A percentile compares a stretch with the other conserved stretches of the same genome.
Evolutionary conservation across 768 basidiomycete genomes (phyloP).

Genomic region (Psilocybe cubensis): DNA sequence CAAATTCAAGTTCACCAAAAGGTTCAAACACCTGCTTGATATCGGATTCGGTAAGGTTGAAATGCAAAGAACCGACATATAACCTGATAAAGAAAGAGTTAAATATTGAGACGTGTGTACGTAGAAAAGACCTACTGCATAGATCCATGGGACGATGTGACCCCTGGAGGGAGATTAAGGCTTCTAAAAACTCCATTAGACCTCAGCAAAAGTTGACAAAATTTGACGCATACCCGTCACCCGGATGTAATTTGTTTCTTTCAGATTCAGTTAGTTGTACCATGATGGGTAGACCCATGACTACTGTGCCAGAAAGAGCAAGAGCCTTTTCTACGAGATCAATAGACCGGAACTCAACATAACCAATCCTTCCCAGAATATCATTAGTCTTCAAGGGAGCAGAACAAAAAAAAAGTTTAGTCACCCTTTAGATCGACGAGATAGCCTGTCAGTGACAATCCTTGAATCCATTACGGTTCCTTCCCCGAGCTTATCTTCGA

Average conservation of each 20-base stretch:
- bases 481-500: slow-evolving; percentile 95
- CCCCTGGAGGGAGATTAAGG: slow-evolving; percentile 83
- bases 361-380: slow-evolving; percentile 75
- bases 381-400: background rate
- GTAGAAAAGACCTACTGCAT: slow-evolving; percentile 63
- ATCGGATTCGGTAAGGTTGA: slow-evolving; percentile 96
- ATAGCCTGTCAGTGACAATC: slow-evolving; percentile 94
- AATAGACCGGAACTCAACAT: slow-evolving; percentile 93
- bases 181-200: slow-evolving; percentile 47
- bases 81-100: slow-evolving; percentile 54
- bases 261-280: slow-evolving; percentile 98
- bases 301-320: slow-evolving; percentile 88
- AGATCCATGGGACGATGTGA: slow-evolving; percentile 77
- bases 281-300: slow-evolving; percentile 97
- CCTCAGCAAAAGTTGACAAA: slow-evolving; percentile 7
- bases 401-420: background rate
- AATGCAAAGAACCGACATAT: slow-evolving; percentile 96
- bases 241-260: slow-evolving; percentile 86
- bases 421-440: slow-evolving; percentile 97
- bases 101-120: background rate
- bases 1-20: slow-evolving; percentile 97
- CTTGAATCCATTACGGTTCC: slow-evolving; percentile 93
- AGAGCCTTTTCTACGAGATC: slow-evolving; percentile 93
- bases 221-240: slow-evolving; percentile 68
- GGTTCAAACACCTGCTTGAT: slow-evolving; percentile 99